Base-by-base conservation (phyloP, 257 asterid genomes). In the Petunia axillaris region DNA sequence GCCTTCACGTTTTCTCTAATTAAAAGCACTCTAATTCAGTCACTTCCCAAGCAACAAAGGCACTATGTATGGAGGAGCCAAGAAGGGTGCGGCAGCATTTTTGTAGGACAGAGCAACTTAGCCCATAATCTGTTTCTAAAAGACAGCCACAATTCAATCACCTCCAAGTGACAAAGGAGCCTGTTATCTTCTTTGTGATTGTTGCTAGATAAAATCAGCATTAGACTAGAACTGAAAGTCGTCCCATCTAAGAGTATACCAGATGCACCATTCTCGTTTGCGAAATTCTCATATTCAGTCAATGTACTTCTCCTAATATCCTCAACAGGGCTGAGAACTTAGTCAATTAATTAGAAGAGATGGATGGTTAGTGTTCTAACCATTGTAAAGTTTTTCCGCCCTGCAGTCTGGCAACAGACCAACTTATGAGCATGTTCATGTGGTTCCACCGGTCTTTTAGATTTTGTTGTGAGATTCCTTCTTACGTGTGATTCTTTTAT, bases 61-160 rank as follows among this genome's bases (percentile, higher is more conserved):
- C 25, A 25, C 25, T 25, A 25, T 25, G 25, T 25, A 25, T 25
- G 25, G 25, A 25, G 25, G 25, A 25, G 25, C 25, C 25, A 25
- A 25, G 25, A 25, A 25, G 25, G 25, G 25, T 25, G 25, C 25
- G 25, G 25, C 25, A 25, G 25, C 25, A 25, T 25, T 25, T 25
- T 25, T 25, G 25, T 25, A 25, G 25, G 25, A 25, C 25, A 25
- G 25, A 25, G 25, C 25, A 25, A 25, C 25, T 25, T 66, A 44
- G 15, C 75, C 75, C 54, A 15, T 40, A 36, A 41, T 3, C 41
- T 66, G 41, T 3, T 15, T 66, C 75, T 66, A 15, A 66, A 40
- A 52, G n/a, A 66, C 37, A 71, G 3, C 77, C 77, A 46, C 59
- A 46, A 48, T 71, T 48, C 41, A 25, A 71, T 71, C 41, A 35